Conservation (phyloP, 768 basidiomycete genomes). For the Termitomyces eurrhizus region DNA sequence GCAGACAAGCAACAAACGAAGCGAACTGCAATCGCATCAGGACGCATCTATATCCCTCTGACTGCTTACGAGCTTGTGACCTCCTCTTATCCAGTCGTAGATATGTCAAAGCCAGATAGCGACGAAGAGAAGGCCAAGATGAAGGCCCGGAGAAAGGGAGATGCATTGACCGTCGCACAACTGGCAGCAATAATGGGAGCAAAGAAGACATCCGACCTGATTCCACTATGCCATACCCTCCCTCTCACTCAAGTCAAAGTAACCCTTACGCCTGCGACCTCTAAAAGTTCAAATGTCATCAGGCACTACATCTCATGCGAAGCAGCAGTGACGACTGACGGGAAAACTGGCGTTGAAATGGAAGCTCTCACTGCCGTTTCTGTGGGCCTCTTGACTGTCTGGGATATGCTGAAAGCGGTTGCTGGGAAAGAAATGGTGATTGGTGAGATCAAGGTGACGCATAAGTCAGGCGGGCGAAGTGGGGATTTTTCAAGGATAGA, state of each 20-base stretch:
- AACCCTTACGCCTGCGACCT: conserved; percentile 45
- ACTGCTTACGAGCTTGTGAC: conserved; percentile 65
- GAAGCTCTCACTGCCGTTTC: conserved; percentile 87
- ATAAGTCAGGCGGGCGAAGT: conserved; percentile 72
- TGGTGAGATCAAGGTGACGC: conserved; percentile 55
- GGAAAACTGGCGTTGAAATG: conserved; percentile 90
- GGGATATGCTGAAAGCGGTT: conserved; percentile 92
- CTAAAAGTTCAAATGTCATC: conserved; percentile 8
- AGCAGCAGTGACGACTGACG: conserved; percentile 71
- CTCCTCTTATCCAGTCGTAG: conserved; percentile 29
- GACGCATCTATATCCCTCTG: conserved; percentile 64
- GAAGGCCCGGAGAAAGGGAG: conserved; percentile 63
- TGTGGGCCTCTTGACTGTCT: conserved; percentile 74
- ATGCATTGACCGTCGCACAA: conserved; percentile 72
- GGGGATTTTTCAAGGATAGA: conserved; percentile 55
- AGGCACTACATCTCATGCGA: conserved; percentile 55
- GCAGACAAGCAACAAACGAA: conserved; percentile 55
- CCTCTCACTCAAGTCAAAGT: conserved; percentile 66
- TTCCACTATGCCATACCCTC: conserved; percentile 88
- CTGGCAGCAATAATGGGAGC: conserved; percentile 86
- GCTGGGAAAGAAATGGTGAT: conserved; percentile 88
- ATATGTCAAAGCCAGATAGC: conserved; percentile 9
- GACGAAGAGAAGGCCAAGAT: conserved; percentile 31
- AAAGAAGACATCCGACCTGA: conserved; percentile 79
- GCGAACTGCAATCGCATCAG: conserved; percentile 72